Base-by-base conservation (phyloP, 2,329 filamentous ascomycete genomes). In the Fusarium sp. region DNA sequence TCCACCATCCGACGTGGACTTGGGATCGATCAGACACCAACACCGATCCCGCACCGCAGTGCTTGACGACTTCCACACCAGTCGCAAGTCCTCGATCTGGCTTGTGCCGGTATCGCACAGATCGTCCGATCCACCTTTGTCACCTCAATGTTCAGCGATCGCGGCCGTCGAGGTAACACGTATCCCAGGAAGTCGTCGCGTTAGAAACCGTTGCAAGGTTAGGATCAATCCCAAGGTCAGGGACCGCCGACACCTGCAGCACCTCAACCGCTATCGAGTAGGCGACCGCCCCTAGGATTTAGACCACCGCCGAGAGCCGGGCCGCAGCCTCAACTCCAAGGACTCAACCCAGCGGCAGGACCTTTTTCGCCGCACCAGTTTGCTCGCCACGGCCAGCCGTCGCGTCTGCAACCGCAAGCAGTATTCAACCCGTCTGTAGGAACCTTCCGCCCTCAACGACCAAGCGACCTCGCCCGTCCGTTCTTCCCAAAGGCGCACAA, bases 131-230 rank as follows among this genome's bases (percentile, higher is more conserved):
- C 49, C 14, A 24, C 53, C 46, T 22, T 51, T 53, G 36, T 35
- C 59, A 67, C 44, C 53, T 71, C 75, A 77, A 78, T 77, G 75
- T 62, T 16, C 68, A 69, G 55, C 57, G 67, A 57, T 35, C 67
- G 62, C 27, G 51, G 59, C 61, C 64, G 59, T 68, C 72, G 63
- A 76, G 59, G 71, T 61, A 75, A 64, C 62, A 70, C 65, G 65
- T 67, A 66, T 67, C 60, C 64, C 66, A 63, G 62, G 58, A 64
- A 66, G 65, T 61, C 75, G 71, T 75, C 78, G 73, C 79, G 78
- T 80, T 81, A 80, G 79, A 79, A 55, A 75, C 74, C 60, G 59
- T 62, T 55, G 61, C 62, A 55, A 53, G 49, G 55, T 51, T 35
- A 31, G 58, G 61, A 66, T 31, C 49, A 31, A 53, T 53, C n/a